Base-by-base conservation (phyloP, 352 stramenopile genomes). In the Ochromonadaceae sp. region DNA sequence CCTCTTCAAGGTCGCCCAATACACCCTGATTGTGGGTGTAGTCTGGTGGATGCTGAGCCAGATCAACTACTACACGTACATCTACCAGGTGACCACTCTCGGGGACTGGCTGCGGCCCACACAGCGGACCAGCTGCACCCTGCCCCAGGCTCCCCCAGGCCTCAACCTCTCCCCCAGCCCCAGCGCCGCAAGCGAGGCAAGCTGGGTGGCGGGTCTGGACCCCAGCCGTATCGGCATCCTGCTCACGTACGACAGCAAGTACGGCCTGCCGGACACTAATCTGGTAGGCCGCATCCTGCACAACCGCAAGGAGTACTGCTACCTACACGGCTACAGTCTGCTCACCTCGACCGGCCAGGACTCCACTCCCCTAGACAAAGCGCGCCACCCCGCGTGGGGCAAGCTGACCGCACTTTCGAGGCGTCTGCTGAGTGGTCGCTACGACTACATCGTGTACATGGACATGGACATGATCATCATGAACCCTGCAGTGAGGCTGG, bases 401-500 rank as follows among this genome's bases (percentile, higher is more conserved):
- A 75, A 75, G 56, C 35, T 75, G 22, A 26, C 50, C 40, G 65
- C 70, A 1, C 26, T 75, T 22, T 20, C 56, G 3, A 63, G 65
- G 28, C 47, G 71, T 48, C 58, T 75, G 0, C 12, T 9, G 10
- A 48, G 65, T 28, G n/a, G n/a, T n/a, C n/a, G n/a, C n/a, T 75
- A 70, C 58, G 67, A 75, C 32, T 75, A 71, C 36, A 14, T 75
- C 9, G 66, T 75, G 47, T 75, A 70, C 46, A 59, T 72, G 31
- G 70, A 75, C 43, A 69, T 71, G 43, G 70, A 75, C 57, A 63
- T 67, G 15, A 50, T 75, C 52, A 68, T 75, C 25, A 74, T 74
- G 67, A 74, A 75, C 47, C 36, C 41, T 41, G 30, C 58, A 9
- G 58, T 72, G 26, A 41, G 49, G 40, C 26, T 75, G 22, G 62